phyloP scores from a whole-genome alignment of 2,329 filamentous ascomycete genomes.

The Penicillium capsulatum region DNA sequence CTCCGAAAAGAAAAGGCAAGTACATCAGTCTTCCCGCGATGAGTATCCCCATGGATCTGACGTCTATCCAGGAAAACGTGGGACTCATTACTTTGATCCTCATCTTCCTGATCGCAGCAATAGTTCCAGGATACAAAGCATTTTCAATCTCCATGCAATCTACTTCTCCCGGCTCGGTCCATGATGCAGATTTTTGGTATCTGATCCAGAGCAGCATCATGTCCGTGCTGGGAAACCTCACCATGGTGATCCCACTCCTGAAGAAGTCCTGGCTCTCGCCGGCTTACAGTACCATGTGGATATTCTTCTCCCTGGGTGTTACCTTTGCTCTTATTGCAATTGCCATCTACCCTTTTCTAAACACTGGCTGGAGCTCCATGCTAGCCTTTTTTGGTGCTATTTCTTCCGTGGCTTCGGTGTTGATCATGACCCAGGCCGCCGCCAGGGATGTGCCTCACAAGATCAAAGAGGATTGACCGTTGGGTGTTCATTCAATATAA shows the following conservation, averaged over 20 bases:
- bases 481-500: no score
- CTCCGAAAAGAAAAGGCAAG: background rate
- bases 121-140: slow-evolving; percentile 4
- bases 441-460: background rate
- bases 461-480: slow-evolving; percentile 3
- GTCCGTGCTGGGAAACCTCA: slow-evolving; percentile 1
- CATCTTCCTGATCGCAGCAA: slow-evolving; percentile 1
- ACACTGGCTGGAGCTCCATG: slow-evolving; percentile 4
- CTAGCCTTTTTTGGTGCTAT: slow-evolving; percentile 4
- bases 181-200: slow-evolving; percentile 3
- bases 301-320: slow-evolving; percentile 1
- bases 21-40: background rate
- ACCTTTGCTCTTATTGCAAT: background rate
- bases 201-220: slow-evolving; percentile 3
- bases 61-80: slow-evolving; percentile 1
- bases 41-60: background rate
- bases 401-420: slow-evolving; percentile 1
- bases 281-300: slow-evolving; percentile 2
- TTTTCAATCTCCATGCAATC: slow-evolving; percentile 3
- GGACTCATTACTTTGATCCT: slow-evolving; percentile 1
- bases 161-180: background rate
- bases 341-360: slow-evolving; percentile 1
- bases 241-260: slow-evolving; percentile 1
- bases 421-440: slow-evolving; percentile 2
- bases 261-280: slow-evolving; percentile 2